A percentile compares a stretch with the other conserved stretches of the same genome.
These are phyloP conservation scores for Cantharellus cinnabarinus DNA, from an alignment of 768 basidiomycete genomes.

Conservation along the genomic window DNA sequence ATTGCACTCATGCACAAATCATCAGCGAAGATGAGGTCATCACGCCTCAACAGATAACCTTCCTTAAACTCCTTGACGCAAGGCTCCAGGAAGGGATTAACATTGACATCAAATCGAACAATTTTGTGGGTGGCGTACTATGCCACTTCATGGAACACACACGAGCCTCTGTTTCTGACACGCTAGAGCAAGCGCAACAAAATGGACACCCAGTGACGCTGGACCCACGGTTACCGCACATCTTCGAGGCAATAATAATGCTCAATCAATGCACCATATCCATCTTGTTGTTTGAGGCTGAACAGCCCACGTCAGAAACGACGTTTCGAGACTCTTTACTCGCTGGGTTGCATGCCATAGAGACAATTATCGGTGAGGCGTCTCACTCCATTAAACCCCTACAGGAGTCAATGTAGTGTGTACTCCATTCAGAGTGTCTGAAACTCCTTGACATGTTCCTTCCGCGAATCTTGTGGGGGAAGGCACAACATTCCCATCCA, in stretches of 20 bases:
- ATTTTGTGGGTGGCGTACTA: conserved; percentile 42
- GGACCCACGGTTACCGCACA: conserved; percentile 55
- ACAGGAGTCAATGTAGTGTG: neutral
- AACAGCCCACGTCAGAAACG: neutral
- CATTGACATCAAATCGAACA: conserved; percentile 3
- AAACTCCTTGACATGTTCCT: conserved; percentile 60
- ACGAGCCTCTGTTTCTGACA: conserved; percentile 28
- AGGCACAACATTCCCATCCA: conserved; percentile 23
- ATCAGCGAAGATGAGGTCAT: conserved; percentile 47
- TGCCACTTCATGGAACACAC: conserved; percentile 40
- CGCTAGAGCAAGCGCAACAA: conserved; percentile 8
- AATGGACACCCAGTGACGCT: neutral
- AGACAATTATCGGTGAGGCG: conserved; percentile 1
- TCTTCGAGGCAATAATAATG: conserved; percentile 58
- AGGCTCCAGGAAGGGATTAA: conserved; percentile 31
- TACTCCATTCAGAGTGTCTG: conserved; percentile 36
- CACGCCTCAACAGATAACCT: conserved; percentile 67
- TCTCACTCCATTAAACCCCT: neutral
- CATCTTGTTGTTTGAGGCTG: conserved; percentile 31
- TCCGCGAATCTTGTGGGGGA: conserved; percentile 68
- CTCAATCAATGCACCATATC: conserved; percentile 56
- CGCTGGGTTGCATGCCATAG: neutral
- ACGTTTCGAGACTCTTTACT: neutral
- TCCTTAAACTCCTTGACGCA: conserved; percentile 75
- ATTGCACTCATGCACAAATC: neutral